phyloP scores from a whole-genome alignment of 495 filamentous ascomycete genomes.

The Niebla homalea region DNA sequence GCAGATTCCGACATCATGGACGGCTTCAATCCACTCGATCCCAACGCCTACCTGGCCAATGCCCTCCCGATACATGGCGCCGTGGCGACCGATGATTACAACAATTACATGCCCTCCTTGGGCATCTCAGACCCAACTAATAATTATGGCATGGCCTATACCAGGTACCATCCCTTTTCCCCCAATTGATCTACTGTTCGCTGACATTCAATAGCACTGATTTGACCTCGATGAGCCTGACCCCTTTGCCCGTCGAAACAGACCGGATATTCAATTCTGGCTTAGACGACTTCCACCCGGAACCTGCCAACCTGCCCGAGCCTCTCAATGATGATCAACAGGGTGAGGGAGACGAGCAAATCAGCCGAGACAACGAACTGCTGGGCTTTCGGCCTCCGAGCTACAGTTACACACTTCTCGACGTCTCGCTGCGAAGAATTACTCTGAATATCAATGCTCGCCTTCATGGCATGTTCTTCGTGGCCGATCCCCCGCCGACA shows the following conservation, averaged over 20 bases:
- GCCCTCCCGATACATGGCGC: constrained; percentile 40
- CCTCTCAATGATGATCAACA: constrained; percentile 9
- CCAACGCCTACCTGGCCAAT: constrained; percentile 46
- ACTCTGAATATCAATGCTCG: constrained; percentile 62
- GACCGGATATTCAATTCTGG: constrained; percentile 1
- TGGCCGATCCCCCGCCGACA: constrained; percentile 70
- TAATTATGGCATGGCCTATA: constrained; percentile 3
- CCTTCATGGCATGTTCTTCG: constrained; percentile 89
- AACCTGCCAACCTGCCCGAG: constrained; percentile 7
- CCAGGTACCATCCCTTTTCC: neutral
- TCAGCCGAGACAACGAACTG: constrained; percentile 65
- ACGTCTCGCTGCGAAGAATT: constrained; percentile 47
- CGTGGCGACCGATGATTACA: constrained; percentile 36
- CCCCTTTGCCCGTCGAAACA: constrained; percentile 1
- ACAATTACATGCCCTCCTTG: constrained; percentile 37
- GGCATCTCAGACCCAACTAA: constrained; percentile 32
- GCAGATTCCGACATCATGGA: constrained; percentile 30
- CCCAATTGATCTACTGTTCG: neutral
- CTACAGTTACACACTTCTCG: constrained; percentile 55
- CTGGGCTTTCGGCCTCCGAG: constrained; percentile 63
- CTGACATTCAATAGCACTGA: neutral
- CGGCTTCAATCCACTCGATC: constrained; percentile 45
- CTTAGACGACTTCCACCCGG: constrained; percentile 10
- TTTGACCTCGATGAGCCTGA: constrained; percentile 2
- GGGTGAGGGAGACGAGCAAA: constrained; percentile 16